Base-by-base conservation (phyloP, 306 rosid species). In the Dalbergia cultrata region DNA sequence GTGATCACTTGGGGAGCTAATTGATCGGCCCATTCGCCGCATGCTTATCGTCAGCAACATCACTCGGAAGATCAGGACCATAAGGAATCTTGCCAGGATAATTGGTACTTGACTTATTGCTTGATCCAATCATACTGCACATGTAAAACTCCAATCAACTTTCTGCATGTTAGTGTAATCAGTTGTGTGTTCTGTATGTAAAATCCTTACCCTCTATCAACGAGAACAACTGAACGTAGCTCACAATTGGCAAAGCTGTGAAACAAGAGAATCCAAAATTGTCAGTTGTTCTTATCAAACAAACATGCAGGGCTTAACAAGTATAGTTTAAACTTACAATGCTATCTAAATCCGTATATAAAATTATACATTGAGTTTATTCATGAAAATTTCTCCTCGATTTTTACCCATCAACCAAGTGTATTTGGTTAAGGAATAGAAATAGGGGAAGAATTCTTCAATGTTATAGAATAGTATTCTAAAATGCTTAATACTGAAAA, bases 211-310 rank as follows among this genome's bases (percentile, higher is more conserved):
- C 93, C 80, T 67, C 77, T 89, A 81, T 92, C 98, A 60, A 90
- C 80, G 4, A 90, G 75, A 31, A 94, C 90, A 85, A 90, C 41
- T 14, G 98, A 94, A 16, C 96, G 97, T 43, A 92, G 92, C 90
- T 92, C 98, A 67, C 94, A 89, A 67, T 92, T 94, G 1, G 92
- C 80, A 84, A 92, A 94, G 82, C 98, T 94, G 98, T 83, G 78
- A 65, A 76, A 57, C 61, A 49, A 37, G 39, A 77, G 14, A 52
- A 53, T 11, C 12, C 53, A 76, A 53, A 77, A 57, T 77, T 4
- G 31, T 66, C 21, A 57, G 41, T 85, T 74, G 53, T 82, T 34
- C 19, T 34, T 34, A 9, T 22, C 76, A 67, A 74, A 43, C 49
- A 9, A n/a, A 52, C 16, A 21, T 67, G 47, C 53, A 9, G 58